These are phyloP conservation scores for Rhodotorula diobovata DNA, from an alignment of 768 basidiomycete species.

Conservation along the genomic window DNA sequence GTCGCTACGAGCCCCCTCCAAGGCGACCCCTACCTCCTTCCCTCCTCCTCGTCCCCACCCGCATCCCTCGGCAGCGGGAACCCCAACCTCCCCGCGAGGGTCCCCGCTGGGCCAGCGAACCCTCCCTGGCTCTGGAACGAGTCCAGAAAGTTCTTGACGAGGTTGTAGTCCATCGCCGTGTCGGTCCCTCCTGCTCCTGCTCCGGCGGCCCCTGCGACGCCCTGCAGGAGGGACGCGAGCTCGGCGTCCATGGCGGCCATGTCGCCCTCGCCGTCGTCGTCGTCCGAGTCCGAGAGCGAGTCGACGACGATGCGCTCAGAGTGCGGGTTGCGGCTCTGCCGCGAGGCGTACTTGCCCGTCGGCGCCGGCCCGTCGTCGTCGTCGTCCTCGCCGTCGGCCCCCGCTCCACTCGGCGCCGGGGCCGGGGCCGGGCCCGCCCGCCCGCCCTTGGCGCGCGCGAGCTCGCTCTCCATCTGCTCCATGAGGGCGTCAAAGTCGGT, in stretches of 20 bases:
- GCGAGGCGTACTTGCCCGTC: constrained; percentile 35
- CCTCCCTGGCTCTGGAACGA: constrained; percentile 91
- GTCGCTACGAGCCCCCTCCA: too few species aligned
- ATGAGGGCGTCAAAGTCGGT: constrained; percentile 94
- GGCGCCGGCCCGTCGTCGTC: constrained; percentile 5
- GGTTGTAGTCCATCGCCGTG: constrained; percentile 66
- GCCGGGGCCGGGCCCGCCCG: constrained; percentile 7
- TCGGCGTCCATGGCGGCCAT: constrained; percentile 77
- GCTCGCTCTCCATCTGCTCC: constrained; percentile 86
- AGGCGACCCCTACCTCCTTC: not conserved
- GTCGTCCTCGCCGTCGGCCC: not conserved
- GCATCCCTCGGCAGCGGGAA: constrained; percentile 69
- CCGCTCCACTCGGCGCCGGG: not conserved
- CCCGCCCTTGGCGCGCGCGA: constrained; percentile 48
- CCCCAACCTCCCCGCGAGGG: constrained; percentile 74
- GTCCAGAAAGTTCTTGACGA: constrained; percentile 96
- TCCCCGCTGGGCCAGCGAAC: constrained; percentile 83
- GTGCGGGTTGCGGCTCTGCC: constrained; percentile 37
- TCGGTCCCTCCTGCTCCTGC: too few species aligned
- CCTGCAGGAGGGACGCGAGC: constrained; percentile 40
- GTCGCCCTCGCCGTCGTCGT: constrained; percentile 52
- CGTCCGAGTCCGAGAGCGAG: constrained; percentile 33
- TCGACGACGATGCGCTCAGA: constrained; percentile 24
- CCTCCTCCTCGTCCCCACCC: not conserved
- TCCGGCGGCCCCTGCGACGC: constrained; percentile 54